Base-by-base conservation (phyloP, 176 grass and related monocot genomes). In the Elaeis guineensis region DNA sequence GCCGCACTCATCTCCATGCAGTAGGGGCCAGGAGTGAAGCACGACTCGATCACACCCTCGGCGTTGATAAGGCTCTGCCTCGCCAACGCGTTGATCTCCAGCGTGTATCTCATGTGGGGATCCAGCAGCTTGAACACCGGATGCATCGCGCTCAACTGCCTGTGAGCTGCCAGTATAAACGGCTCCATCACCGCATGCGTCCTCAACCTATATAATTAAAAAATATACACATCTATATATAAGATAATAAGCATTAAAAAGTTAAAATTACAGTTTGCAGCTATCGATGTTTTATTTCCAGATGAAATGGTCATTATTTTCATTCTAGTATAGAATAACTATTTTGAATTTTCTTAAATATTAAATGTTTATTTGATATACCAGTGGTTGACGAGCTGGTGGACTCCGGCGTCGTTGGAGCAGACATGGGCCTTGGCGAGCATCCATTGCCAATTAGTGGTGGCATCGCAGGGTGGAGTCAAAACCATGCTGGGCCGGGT, bases 361-460 rank as follows among this genome's bases (percentile, higher is more conserved):
- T 35, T 35, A 1, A 8, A 35, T 35, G 1, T 12, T 44, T 44
- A 3, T 12, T 44, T 44, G 12, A 44, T 44, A 44, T 44, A 95
- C 90, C 93, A 98, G 57, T 98, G 93, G 64, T 98, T 92, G 21
- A 92, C 84, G 2, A 98, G 81, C 72, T 98, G 93, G 50, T 98
- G 93, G 63, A 98, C 87, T 19, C 93, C 87, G 0, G 93, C 93
- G 16, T 98, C 93, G 30, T 98, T 98, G 67, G 93, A 91, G 60
- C 84, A 77, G 67, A 92, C 93, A 58, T 98, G 93, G 21, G 93
- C 62, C 80, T 98, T 98, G 67, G 78, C 93, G 67, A 98, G 81
- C 93, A 98, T 98, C 93, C 93, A 98, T 21, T 89, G 79, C 93
- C 93, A 98, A 25, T 98, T 78, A 23, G 87, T 66, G 24, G 87